These are phyloP conservation scores for Truncatella angustata DNA, from an alignment of 2,329 filamentous ascomycete species.

Conservation along the genomic window DNA sequence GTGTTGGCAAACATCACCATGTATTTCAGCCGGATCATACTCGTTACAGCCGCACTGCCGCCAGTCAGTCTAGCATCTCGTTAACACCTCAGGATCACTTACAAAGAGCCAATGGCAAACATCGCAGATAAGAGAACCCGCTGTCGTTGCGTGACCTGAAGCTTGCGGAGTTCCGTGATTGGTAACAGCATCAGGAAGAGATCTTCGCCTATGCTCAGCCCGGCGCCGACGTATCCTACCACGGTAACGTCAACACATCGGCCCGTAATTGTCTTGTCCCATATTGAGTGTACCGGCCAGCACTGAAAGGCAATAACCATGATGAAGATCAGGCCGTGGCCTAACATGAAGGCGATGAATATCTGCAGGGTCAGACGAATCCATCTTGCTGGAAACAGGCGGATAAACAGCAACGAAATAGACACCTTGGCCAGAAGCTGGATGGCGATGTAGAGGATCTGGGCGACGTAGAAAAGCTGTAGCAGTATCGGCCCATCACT, in stretches of 20 bases:
- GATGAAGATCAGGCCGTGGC: not conserved
- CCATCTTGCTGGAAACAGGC: not conserved
- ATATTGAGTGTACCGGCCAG: conserved; percentile 1
- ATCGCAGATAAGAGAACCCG: not conserved
- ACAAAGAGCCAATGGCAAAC: not conserved
- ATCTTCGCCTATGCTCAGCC: not conserved
- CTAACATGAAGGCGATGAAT: not conserved
- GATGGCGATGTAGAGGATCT: not conserved
- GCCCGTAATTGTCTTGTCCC: not conserved
- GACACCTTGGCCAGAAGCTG: not conserved
- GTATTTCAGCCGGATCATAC: not conserved
- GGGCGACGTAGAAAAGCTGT: not conserved
- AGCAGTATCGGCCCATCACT: not conserved
- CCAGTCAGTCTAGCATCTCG: not conserved
- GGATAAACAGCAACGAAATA: not conserved
- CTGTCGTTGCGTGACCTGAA: not conserved
- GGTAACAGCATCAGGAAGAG: not conserved
- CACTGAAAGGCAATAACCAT: not conserved
- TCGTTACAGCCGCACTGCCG: not conserved
- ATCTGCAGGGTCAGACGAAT: not conserved
- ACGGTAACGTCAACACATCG: not conserved
- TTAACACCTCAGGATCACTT: not conserved
- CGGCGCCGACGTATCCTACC: not conserved
- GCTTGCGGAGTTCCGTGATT: not conserved
- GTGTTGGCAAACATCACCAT: not conserved